Base-by-base conservation (phyloP, 176 grass and related monocot species). In the Dendrocalamus sinicus region DNA sequence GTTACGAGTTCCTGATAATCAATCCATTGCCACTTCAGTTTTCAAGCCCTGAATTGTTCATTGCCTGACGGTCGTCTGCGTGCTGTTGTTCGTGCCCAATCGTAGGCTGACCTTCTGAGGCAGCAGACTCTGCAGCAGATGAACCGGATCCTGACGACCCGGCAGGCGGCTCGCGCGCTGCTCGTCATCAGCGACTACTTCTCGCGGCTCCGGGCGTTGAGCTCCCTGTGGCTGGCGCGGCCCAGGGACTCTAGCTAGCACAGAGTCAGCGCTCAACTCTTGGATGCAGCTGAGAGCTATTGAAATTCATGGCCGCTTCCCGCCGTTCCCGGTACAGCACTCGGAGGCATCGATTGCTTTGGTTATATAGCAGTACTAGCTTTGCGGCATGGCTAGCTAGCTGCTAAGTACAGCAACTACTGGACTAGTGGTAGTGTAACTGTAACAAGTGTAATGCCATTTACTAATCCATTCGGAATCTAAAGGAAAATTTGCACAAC, bases 71-170 rank as follows among this genome's bases (percentile, higher is more conserved):
- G 6, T 11, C 48, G 16, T 8, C 13, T 23, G 39, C 32, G 15
- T 15, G 53, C 0, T 51, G 14, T 35, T 9, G 53, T 40, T n/a
- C 6, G 20, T 26, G 54, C 8, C 57, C 7, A 22, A 71, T 12
- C 20, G 37, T 50, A 98, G 96, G 96, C 90, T 3, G 96, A 99
- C 80, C 93, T 99, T 6, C 82, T 99, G 30, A 81, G 96, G 75
- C 96, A 96, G 78, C 93, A 99, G 89, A 99, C 93, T 24, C 71
- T 99, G 45, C 86, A 90, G 66, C 93, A 99, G 85, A 89, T 99
- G 92, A 93, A 91, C 65, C 93, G 96, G 30, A 99, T 92, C 81
- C 86, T 99, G 23, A 99, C 88, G 0, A 89, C 93, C 8, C 82
- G 90, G 8, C 96, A 99, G 82, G 89, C 96, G 6, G 93, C 93